A percentile compares a stretch with the other conserved stretches of the same genome.
phyloP scores from a whole-genome alignment of 2,329 filamentous ascomycete species.

The Mycosphaerella sp. region DNA sequence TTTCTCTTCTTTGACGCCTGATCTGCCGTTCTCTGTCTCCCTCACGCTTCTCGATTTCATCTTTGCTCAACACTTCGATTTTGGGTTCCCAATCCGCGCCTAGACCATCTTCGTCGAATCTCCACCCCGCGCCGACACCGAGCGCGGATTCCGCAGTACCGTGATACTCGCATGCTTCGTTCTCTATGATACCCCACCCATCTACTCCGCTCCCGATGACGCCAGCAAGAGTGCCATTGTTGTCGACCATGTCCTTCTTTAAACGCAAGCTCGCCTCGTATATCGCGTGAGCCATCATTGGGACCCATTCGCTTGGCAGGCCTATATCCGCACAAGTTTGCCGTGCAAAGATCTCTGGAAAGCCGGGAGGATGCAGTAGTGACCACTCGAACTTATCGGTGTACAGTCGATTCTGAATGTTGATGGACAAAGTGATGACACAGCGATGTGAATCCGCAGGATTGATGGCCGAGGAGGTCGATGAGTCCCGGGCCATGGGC shows the following conservation, averaged over 20 bases:
- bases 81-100: constrained; percentile 51
- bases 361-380: constrained; percentile 80
- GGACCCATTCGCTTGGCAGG: constrained; percentile 84
- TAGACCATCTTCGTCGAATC: constrained; percentile 87
- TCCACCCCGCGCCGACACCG: constrained; percentile 80
- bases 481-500: constrained; percentile 41
- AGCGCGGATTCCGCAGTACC: constrained; percentile 32
- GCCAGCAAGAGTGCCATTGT: constrained; percentile 54
- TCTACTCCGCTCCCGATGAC: constrained; percentile 67
- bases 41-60: constrained; percentile 96
- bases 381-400: constrained; percentile 99
- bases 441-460: constrained; percentile 94
- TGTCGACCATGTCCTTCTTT: constrained; percentile 95
- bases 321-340: constrained; percentile 90
- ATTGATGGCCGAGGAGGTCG: constrained; percentile 57
- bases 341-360: constrained; percentile 86
- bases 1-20: constrained; percentile 77
- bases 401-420: constrained; percentile 83
- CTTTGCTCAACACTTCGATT: constrained; percentile 64
- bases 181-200: constrained; percentile 69
- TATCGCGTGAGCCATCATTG: constrained; percentile 90
- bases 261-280: constrained; percentile 88
- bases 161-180: constrained; percentile 66
- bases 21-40: constrained; percentile 90
- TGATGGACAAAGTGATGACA: constrained; percentile 84